A percentile compares a stretch with the other conserved stretches of the same genome.
Evolutionary conservation across 2,329 filamentous ascomycete genomes (phyloP).

Genomic region (Plectosphaerella cucumerina): DNA sequence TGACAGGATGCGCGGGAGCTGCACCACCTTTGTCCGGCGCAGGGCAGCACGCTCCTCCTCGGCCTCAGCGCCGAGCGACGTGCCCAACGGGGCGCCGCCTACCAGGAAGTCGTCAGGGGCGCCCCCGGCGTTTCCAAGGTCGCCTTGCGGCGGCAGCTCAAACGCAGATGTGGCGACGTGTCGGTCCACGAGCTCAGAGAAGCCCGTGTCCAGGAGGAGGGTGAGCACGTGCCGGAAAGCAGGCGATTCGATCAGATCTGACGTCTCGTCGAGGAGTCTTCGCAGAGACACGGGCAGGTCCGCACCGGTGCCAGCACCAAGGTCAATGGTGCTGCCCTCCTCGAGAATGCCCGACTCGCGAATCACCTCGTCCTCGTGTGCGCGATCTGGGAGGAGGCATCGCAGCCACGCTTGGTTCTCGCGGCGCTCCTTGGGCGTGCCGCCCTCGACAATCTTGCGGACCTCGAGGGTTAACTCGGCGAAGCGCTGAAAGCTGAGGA

Average conservation of each 20-base stretch:
- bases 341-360: conserved; percentile 73
- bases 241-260: conserved; percentile 91
- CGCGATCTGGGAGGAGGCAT: conserved; percentile 74
- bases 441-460: conserved; percentile 77
- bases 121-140: conserved; percentile 10
- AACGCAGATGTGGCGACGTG: conserved; percentile 79
- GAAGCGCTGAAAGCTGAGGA: conserved; percentile 76
- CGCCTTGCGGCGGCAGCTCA: conserved; percentile 44
- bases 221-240: conserved; percentile 84
- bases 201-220: conserved; percentile 80
- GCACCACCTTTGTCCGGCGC: conserved; percentile 53
- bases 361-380: conserved; percentile 79
- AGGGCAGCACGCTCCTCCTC: conserved; percentile 21
- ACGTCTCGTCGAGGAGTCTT: conserved; percentile 88
- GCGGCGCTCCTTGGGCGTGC: conserved; percentile 32
- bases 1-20: conserved; percentile 82
- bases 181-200: conserved; percentile 76
- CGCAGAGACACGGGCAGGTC: conserved; percentile 60
- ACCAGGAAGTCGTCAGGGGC: conserved; percentile 76
- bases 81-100: conserved; percentile 78
- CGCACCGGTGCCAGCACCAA: conserved; percentile 19
- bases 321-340: conserved; percentile 29
- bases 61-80: conserved; percentile 71
- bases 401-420: conserved; percentile 65
- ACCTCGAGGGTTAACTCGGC: conserved; percentile 79